phyloP scores from a whole-genome alignment of 768 basidiomycete genomes.

The Suillus sp. region DNA sequence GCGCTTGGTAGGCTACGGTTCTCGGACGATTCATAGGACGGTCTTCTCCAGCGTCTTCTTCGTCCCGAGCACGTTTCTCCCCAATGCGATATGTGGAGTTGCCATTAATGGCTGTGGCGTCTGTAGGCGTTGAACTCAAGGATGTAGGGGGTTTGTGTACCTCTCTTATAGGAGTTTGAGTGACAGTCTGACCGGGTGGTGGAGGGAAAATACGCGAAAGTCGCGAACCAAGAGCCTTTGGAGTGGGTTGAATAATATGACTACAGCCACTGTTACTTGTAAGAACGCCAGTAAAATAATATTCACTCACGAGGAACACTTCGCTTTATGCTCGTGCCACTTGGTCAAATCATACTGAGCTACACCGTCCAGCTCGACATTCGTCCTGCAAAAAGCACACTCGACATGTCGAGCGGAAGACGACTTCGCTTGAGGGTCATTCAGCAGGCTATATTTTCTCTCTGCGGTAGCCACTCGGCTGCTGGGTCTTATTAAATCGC shows the following conservation, averaged over 20 bases:
- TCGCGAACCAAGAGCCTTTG: slow-evolving; percentile 21
- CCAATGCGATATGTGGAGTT: slow-evolving; percentile 31
- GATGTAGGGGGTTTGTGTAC: slow-evolving; percentile 20
- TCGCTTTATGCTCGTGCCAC: slow-evolving; percentile 65
- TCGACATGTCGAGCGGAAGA: slow-evolving; percentile 48
- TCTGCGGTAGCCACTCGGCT: slow-evolving; percentile 63
- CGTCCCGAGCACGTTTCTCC: slow-evolving; percentile 54
- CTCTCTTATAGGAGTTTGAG: slow-evolving; percentile 17
- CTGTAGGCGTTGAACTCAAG: slow-evolving; percentile 30
- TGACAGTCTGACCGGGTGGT: slow-evolving; percentile 20
- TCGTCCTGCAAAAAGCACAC: slow-evolving; percentile 53
- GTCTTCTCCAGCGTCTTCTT: slow-evolving; percentile 40
- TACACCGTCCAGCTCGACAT: slow-evolving; percentile 47
- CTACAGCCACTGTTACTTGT: slow-evolving; percentile 5
- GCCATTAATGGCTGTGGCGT: slow-evolving; percentile 41
- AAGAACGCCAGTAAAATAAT: background rate
- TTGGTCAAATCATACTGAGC: slow-evolving; percentile 59
- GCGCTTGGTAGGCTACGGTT: slow-evolving; percentile 45
- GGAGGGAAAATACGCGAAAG: slow-evolving; percentile 21
- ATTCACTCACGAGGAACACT: slow-evolving; percentile 44
- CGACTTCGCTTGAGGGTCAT: slow-evolving; percentile 60
- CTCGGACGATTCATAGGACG: slow-evolving; percentile 56
- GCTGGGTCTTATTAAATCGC: slow-evolving; percentile 44
- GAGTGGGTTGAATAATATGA: slow-evolving; percentile 23
- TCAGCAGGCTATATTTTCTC: slow-evolving; percentile 61